Evolutionary conservation across 2,329 filamentous ascomycete species (phyloP).

Genomic region (Colletotrichum camelliae): DNA sequence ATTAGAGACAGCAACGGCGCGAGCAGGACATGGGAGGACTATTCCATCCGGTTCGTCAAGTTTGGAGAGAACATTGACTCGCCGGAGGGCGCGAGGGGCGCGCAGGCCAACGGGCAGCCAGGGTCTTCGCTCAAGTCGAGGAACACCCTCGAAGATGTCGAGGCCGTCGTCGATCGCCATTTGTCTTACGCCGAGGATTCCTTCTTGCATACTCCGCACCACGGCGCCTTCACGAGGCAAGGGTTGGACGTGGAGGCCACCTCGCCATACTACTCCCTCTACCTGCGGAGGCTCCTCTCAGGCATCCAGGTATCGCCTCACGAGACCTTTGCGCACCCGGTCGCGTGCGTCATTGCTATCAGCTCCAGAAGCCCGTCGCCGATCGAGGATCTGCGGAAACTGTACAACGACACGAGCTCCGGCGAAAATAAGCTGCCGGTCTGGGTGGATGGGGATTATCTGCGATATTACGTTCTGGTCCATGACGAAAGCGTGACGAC

Average conservation of each 20-base stretch:
- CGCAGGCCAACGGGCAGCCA: conserved; percentile 32
- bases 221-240: conserved; percentile 43
- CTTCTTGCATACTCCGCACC: conserved; percentile 42
- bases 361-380: conserved; percentile 85
- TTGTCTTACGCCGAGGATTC: conserved; percentile 75
- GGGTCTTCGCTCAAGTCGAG: conserved; percentile 19
- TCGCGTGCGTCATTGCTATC: conserved; percentile 93
- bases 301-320: conserved; percentile 80
- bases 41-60: conserved; percentile 82
- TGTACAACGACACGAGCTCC: conserved; percentile 85
- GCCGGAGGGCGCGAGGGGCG: conserved; percentile 45
- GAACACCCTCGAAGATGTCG: conserved; percentile 66
- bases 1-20: conserved; percentile 89
- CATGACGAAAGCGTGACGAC: conserved; percentile 95
- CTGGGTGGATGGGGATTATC: conserved; percentile 91
- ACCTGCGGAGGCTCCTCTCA: conserved; percentile 82
- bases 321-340: conserved; percentile 93
- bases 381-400: conserved; percentile 82
- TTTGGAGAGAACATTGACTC: conserved; percentile 66
- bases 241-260: conserved; percentile 55
- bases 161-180: conserved; percentile 81
- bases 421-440: conserved; percentile 76
- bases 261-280: conserved; percentile 85
- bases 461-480: conserved; percentile 94
- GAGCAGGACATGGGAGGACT: conserved; percentile 86